Evolutionary conservation across 176 grass and related monocot genomes (phyloP).

Genomic region (Rhynchospora pubera): DNA sequence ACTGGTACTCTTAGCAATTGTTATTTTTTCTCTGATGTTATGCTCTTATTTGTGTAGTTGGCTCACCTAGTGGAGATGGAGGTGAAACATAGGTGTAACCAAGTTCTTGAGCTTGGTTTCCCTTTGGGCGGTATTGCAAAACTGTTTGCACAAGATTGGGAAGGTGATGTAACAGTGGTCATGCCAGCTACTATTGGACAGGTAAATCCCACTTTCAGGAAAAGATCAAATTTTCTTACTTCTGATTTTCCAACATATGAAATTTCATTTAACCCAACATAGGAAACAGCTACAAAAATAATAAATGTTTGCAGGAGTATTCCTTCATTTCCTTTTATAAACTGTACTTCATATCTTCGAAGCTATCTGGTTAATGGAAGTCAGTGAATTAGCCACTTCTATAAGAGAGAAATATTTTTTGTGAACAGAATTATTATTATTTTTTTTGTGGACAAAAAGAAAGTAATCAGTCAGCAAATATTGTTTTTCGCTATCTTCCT

Average conservation of each 20-base stretch:
- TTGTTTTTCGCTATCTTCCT: background rate
- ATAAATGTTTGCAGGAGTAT: background rate
- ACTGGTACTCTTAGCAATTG: background rate
- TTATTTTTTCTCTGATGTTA: slow-evolving; percentile 2
- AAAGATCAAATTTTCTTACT: background rate
- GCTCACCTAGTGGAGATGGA: slow-evolving; percentile 85
- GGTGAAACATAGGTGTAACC: slow-evolving; percentile 91
- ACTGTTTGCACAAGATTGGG: slow-evolving; percentile 93
- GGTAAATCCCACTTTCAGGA: slow-evolving; percentile 29
- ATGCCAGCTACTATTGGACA: slow-evolving; percentile 92
- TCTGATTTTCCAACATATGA: background rate
- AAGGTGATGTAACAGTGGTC: slow-evolving; percentile 87
- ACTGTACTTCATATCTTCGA: background rate
- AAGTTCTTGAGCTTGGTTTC: slow-evolving; percentile 87
- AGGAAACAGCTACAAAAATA: background rate
- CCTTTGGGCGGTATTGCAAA: slow-evolving; percentile 74
- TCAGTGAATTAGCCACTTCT: background rate
- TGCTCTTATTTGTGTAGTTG: slow-evolving; percentile 42
- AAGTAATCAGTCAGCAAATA: background rate
- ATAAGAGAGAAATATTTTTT: background rate
- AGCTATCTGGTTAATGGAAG: background rate
- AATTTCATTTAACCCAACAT: background rate
- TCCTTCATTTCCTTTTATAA: background rate
- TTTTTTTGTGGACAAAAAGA: too few relatives aligned
- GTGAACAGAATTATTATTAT: too few relatives aligned